These are phyloP conservation scores for Yamadazyma sp. DNA, from an alignment of 1,139 yeast genomes.

Conservation along the genomic window DNA sequence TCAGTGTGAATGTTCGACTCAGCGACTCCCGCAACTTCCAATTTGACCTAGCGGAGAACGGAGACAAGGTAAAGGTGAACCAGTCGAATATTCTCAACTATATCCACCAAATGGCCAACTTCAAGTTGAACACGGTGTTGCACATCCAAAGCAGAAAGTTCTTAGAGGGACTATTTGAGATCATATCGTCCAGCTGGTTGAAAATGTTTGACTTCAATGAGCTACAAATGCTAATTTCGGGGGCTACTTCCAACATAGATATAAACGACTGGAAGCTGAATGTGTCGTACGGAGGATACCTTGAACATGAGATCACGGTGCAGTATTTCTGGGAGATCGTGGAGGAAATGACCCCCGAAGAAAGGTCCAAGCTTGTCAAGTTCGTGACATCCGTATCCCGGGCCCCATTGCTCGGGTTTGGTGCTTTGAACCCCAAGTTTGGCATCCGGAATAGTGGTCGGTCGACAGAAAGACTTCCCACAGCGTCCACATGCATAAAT, in stretches of 20 bases:
- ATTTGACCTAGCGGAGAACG: slow-evolving; percentile 56
- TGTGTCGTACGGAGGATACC: slow-evolving; percentile 69
- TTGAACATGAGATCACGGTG: slow-evolving; percentile 57
- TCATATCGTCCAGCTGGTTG: slow-evolving; percentile 75
- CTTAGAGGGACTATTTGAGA: slow-evolving; percentile 65
- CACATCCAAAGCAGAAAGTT: slow-evolving; percentile 62
- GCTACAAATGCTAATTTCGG: slow-evolving; percentile 81
- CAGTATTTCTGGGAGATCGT: slow-evolving; percentile 74
- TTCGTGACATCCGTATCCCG: slow-evolving; percentile 91
- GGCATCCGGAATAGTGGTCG: slow-evolving; percentile 77
- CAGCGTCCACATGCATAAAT: slow-evolving; percentile 92
- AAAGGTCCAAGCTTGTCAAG: slow-evolving; percentile 64
- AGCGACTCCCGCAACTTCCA: slow-evolving; percentile 29
- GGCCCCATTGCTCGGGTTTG: slow-evolving; percentile 89
- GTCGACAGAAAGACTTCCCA: slow-evolving; percentile 61
- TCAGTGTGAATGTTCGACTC: slow-evolving; percentile 52
- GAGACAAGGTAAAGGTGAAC: slow-evolving; percentile 61
- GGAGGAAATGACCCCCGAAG: slow-evolving; percentile 61
- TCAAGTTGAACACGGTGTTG: slow-evolving; percentile 67
- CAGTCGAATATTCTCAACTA: slow-evolving; percentile 67
- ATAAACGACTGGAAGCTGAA: slow-evolving; percentile 64
- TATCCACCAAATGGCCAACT: slow-evolving; percentile 75
- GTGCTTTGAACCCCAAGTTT: slow-evolving; percentile 70
- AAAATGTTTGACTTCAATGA: slow-evolving; percentile 83
- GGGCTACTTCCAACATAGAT: slow-evolving; percentile 70